phyloP scores from a whole-genome alignment of 495 filamentous ascomycete species.

The Chaetomium cochliodes region DNA sequence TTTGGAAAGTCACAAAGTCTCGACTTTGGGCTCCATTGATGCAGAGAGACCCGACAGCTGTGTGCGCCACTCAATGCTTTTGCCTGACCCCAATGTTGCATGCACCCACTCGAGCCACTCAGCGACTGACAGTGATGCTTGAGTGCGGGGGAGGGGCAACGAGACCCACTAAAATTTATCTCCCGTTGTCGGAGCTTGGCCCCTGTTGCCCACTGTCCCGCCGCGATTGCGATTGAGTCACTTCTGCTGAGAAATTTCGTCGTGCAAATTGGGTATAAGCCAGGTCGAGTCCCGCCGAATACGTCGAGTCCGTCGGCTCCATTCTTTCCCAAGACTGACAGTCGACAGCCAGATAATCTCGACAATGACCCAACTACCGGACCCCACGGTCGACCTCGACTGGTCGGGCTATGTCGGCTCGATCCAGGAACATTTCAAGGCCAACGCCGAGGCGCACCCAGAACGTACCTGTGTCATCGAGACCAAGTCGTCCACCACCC shows the following conservation, averaged over 20 bases:
- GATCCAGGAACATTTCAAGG: conserved; percentile 43
- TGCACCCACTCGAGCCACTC: too few relatives aligned
- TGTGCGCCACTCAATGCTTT: too few relatives aligned
- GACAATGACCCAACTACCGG: conserved; percentile 53
- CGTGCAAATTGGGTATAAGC: not conserved
- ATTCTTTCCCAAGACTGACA: not conserved
- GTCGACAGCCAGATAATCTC: not conserved
- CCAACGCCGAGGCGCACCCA: conserved; percentile 72
- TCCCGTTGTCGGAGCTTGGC: conserved; percentile 22
- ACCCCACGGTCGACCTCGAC: conserved; percentile 73
- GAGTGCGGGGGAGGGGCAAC: conserved; percentile 18
- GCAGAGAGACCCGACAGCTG: too few relatives aligned
- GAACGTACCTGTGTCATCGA: conserved; percentile 80
- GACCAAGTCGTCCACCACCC: conserved; percentile 61
- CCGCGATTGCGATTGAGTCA: conserved; percentile 19
- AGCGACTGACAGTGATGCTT: too few relatives aligned
- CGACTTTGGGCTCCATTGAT: too few relatives aligned
- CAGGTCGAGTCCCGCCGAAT: not conserved
- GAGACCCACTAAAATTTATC: not conserved
- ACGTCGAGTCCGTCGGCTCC: not conserved
- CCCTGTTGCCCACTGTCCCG: not conserved
- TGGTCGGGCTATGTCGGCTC: conserved; percentile 76
- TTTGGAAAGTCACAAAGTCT: too few relatives aligned
- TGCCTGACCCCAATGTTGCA: too few relatives aligned
- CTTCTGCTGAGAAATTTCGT: conserved; percentile 10